Conservation (phyloP, 306 rosid genomes). For the Ceratonia siliqua region DNA sequence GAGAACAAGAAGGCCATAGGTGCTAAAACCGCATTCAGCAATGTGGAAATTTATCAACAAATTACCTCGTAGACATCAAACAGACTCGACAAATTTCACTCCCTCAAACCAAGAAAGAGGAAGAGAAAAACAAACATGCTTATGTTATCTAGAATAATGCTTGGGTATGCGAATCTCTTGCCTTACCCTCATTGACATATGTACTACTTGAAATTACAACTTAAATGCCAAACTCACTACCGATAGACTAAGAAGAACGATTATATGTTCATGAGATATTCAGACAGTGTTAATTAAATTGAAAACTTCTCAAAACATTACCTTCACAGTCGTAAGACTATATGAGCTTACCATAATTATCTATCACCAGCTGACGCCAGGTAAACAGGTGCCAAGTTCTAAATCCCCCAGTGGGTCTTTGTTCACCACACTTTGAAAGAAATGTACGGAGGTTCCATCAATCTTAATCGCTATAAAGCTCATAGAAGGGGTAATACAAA, state of each 20-base stretch:
- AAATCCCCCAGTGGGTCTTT: not conserved
- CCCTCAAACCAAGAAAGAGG: not conserved
- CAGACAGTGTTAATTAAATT: conserved; percentile 1
- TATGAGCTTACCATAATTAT: not conserved
- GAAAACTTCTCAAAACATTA: conserved; percentile 8
- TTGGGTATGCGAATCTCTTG: not conserved
- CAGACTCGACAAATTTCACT: conserved; percentile 7
- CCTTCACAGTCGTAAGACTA: not conserved
- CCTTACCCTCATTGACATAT: conserved; percentile 16
- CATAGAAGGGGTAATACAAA: not conserved
- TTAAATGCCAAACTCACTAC: conserved; percentile 3
- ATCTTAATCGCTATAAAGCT: not conserved
- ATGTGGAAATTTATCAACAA: conserved; percentile 5
- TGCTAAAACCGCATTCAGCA: not conserved
- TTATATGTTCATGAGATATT: not conserved
- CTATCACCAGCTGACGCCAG: not conserved
- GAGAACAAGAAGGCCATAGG: conserved; percentile 16
- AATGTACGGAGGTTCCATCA: not conserved
- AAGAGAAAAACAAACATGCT: not conserved
- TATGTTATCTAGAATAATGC: not conserved
- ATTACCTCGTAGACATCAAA: not conserved
- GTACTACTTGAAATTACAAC: not conserved
- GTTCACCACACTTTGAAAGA: not conserved
- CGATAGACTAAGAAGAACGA: not conserved
- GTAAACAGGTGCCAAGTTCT: not conserved